Base-by-base conservation (phyloP, 139 green algal genomes). In the Desmodesmus armatus region DNA sequence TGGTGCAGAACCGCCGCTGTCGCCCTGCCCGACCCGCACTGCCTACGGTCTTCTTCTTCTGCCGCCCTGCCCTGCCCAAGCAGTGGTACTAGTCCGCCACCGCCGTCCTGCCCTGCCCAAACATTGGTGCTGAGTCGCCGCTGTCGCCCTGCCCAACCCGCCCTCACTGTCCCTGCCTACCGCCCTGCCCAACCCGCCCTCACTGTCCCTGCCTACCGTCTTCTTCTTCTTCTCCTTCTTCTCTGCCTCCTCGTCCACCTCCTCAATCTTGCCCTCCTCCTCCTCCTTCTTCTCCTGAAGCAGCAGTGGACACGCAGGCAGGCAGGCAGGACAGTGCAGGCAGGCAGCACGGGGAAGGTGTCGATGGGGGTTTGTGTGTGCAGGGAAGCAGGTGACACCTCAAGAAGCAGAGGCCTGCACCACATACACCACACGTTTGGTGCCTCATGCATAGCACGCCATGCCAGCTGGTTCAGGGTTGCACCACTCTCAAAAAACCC, bases 201-300 rank as follows among this genome's bases (percentile, higher is more conserved):
- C n/a, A 17, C 69, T 77, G 60, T 60, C 39, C 17, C 49, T 47
- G 35, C 44, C 33, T 44, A 82, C 76, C 76, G 53, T 82, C 76
- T 82, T 82, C 93, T 96, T 98, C 80, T 93, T 95, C 91, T 97
- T 97, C 87, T 96, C 87, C 90, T 98, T 96, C 47, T 93, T 41
- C 87, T 95, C 90, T 47, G 90, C 91, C 85, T 97, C 94, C 31
- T 96, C 92, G 19, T 95, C 94, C 3, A 95, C 92, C 85, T 98
- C 93, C 80, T 96, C 95, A 47, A 98, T 93, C 77, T 96, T 96
- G 67, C 90, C 94, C 91, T 98, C 94, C 82, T 95, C 93, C 23
- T 93, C 89, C 43, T 91, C 88, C 66, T 92, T 87, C 78, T 88
- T 81, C 43, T 90, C 86, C 60, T 86, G 85, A 43, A 75, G 72